phyloP scores from a whole-genome alignment of 148 eudicot species.

The Rhododendron ferrugineum region DNA sequence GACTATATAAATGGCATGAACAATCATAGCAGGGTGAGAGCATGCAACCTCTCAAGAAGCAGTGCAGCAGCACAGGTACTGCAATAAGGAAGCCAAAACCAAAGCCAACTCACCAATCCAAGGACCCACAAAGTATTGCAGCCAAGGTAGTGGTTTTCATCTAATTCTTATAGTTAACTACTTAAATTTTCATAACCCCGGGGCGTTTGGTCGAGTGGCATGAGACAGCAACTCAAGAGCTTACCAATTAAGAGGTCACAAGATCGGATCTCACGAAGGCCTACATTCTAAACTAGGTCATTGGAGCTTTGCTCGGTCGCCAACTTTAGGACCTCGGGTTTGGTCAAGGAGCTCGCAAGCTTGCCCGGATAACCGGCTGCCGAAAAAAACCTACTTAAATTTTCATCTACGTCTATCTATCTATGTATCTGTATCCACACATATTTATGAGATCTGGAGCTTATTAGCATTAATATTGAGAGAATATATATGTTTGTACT shows the following conservation, averaged over 20 bases:
- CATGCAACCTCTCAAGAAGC: constrained; percentile 65
- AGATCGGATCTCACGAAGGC: too few relatives aligned
- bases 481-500: constrained; percentile 10
- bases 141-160: constrained; percentile 74
- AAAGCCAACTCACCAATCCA: constrained; percentile 35
- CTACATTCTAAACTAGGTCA: too few relatives aligned
- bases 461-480: constrained; percentile 10
- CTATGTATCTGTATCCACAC: background rate
- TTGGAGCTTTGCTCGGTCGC: too few relatives aligned
- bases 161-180: background rate
- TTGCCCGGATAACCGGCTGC: background rate
- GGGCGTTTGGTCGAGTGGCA: background rate
- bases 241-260: too few relatives aligned
- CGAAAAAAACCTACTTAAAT: background rate
- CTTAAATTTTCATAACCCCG: background rate
- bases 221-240: too few relatives aligned
- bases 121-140: constrained; percentile 96
- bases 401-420: background rate
- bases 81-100: constrained; percentile 53
- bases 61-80: constrained; percentile 35
- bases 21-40: constrained; percentile 48
- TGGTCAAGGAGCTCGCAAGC: background rate
- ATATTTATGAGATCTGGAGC: background rate
- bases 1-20: background rate
- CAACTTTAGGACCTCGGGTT: background rate